Base-by-base conservation (phyloP, 495 filamentous ascomycete genomes). In the Penicillium atrosanguineum region DNA sequence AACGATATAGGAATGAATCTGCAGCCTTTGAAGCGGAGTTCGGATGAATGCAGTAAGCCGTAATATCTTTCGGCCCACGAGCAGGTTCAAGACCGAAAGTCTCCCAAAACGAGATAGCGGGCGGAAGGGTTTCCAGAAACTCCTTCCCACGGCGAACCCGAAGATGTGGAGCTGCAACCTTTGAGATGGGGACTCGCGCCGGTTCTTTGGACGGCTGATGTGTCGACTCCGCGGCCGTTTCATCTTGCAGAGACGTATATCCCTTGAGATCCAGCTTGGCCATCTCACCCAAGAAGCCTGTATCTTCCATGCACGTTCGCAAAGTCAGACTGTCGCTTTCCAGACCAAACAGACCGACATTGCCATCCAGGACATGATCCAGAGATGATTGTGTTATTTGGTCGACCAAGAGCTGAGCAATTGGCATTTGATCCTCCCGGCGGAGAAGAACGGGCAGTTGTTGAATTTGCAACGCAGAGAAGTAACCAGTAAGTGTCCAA, bases 41-140 rank as follows among this genome's bases (percentile, higher is more conserved):
- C 7, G 92, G 90, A 62, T 87, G 87, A n/a, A 97, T 77, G 59
- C 90, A 95, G 59, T 91, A 83, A 12, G 85, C 83, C 9, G 82
- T 80, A 26, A 97, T 76, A 61, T 96, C 83, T 69, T 97, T 99
- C 2, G 75, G 56, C 1, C 90, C 91, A 65, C 84, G 82, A 29
- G 83, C 80, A 18, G 95, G 94, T 18, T 83, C 85, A 21, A 99
- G 79, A 6, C 89, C 87, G 53, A 97, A 79, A 20, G 86, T 87
- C 57, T 97, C 91, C 95, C 95, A 97, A 61, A 97, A 99, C 0
- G 79, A 64, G 8, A 96, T 65, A 1, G 89, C 87, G 6, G 91
- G 78, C 8, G 93, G 89, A 37, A 96, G 74, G 29, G 95, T 75
- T 34, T 95, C 88, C 34, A 94, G 76, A 46, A 76, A 82, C 6